Percentiles rank a stretch among this genome's conserved stretches.
phyloP scores from a whole-genome alignment of 305 asterid genomes.

The Fraxinus platypoda region DNA sequence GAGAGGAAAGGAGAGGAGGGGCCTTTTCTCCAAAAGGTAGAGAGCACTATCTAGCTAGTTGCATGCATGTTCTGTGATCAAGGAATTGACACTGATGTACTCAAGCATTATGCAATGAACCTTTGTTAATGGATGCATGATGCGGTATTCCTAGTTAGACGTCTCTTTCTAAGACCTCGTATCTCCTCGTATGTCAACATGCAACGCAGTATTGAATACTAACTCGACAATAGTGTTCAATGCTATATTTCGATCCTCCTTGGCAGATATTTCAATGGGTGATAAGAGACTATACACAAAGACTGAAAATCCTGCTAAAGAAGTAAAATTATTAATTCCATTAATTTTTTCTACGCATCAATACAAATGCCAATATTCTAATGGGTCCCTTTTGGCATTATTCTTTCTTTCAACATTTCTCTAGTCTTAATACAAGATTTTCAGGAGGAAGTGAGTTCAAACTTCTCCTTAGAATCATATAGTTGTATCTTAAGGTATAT shows the following conservation, averaged over 20 bases:
- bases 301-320: not conserved
- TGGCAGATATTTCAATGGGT: not conserved
- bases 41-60: slow-evolving; percentile 20
- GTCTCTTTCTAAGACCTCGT: not conserved
- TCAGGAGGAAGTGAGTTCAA: slow-evolving; percentile 6
- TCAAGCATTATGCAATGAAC: slow-evolving; percentile 29
- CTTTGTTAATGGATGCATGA: slow-evolving; percentile 20
- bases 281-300: not conserved
- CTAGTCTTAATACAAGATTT: slow-evolving; percentile 7
- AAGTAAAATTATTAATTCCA: slow-evolving; percentile 14
- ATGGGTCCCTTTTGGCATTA: not conserved
- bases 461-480: not conserved
- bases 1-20: slow-evolving; percentile 8
- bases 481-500: slow-evolving; percentile 28
- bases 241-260: not conserved
- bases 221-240: not conserved
- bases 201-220: not conserved
- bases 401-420: not conserved
- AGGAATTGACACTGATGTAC: slow-evolving; percentile 22
- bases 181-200: slow-evolving; percentile 19
- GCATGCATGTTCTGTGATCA: slow-evolving; percentile 27
- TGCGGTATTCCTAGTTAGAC: slow-evolving; percentile 6
- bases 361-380: slow-evolving; percentile 27
- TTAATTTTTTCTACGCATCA: slow-evolving; percentile 12
- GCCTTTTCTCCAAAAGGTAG: slow-evolving; percentile 12